Evolutionary conservation across 495 filamentous ascomycete species (phyloP), one percentile per base, ranked within the genome.

Genomic region (Lasiosphaeris hirsuta): DNA sequence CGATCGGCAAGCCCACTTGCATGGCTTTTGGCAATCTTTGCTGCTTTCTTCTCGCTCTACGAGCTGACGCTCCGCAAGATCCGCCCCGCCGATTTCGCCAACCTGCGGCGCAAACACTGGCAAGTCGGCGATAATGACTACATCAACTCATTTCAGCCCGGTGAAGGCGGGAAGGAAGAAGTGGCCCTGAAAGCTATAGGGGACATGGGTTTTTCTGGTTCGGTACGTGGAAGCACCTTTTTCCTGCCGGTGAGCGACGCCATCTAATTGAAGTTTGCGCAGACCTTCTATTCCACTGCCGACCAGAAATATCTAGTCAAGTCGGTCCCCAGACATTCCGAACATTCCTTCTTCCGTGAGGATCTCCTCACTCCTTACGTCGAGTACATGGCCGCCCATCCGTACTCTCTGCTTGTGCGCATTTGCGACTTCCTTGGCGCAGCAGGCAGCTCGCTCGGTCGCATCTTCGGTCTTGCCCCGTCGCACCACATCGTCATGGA

Each of bases 401-500:
- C 80, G 0, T 68, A 75, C 3, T 84, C 83, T 14, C 68, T 88
- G 0, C 74, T 89, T 6, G 84, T 89, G 7, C 84, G 83, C 59
- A 89, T 89, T 57, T 88, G 83, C 48, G 83, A 88, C 63, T 81
- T 88, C 40, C 72, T 89, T 7, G 75, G 81, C 23, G 74, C 78
- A 0, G 77, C 81, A 0, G 76, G 77, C 10, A 23, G 61, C 8
- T 80, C 82, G 0, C 51, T 90, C 4, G 86, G 86, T 0, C 74
- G 75, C 11, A 42, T 83, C 0, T 57, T 86, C 5, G 73, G 81
- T 1, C 69, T 75, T 4, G 78, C 82, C 0, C 85, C 86, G 0
- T 79, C 81, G 0, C 84, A 87, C 60, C 85, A 89, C 65, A 83
- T 90, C 59, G 75, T 89, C 60, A 90, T 89, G 86, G 86, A 89